These are phyloP conservation scores for Blastocladiella britannica DNA, from an alignment of 192 early-diverging fungal species.

Conservation along the genomic window DNA sequence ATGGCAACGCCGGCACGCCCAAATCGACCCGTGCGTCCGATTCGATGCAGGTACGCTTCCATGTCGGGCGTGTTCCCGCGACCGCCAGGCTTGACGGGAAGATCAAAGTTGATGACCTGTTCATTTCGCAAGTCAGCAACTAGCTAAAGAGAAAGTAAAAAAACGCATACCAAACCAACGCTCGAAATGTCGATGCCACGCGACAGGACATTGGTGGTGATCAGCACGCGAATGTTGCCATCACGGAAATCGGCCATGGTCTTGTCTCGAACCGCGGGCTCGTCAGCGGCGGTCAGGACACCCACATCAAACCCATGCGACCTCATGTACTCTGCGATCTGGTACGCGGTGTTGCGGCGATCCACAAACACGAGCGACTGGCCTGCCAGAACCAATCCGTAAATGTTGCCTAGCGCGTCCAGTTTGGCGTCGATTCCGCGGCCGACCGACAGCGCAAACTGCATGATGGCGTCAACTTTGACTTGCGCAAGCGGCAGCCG, in stretches of 20 bases:
- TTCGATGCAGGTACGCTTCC: constrained; percentile 93
- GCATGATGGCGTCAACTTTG: constrained; percentile 81
- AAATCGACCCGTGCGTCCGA: constrained; percentile 93
- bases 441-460: constrained; percentile 57
- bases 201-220: constrained; percentile 90
- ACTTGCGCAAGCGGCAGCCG: constrained; percentile 66
- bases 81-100: constrained; percentile 76
- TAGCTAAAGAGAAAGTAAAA: no score
- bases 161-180: no score
- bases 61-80: no score
- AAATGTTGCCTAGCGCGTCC: constrained; percentile 44
- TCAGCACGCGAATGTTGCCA: constrained; percentile 77
- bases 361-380: constrained; percentile 94
- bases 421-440: constrained; percentile 7
- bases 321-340: constrained; percentile 48
- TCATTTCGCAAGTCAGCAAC: no score
- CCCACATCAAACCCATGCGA: constrained; percentile 63
- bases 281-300: constrained; percentile 64
- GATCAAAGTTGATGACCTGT: constrained; percentile 90
- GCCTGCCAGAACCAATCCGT: constrained; percentile 68
- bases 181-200: constrained; percentile 94
- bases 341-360: constrained; percentile 63
- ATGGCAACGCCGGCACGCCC: constrained; percentile 83
- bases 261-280: constrained; percentile 54
- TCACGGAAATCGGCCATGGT: constrained; percentile 84